Evolutionary conservation across 1,284 basidiomycete species (phyloP), one percentile per base, ranked within the genome.

Genomic region (Austroboletus novae-zelandiae): DNA sequence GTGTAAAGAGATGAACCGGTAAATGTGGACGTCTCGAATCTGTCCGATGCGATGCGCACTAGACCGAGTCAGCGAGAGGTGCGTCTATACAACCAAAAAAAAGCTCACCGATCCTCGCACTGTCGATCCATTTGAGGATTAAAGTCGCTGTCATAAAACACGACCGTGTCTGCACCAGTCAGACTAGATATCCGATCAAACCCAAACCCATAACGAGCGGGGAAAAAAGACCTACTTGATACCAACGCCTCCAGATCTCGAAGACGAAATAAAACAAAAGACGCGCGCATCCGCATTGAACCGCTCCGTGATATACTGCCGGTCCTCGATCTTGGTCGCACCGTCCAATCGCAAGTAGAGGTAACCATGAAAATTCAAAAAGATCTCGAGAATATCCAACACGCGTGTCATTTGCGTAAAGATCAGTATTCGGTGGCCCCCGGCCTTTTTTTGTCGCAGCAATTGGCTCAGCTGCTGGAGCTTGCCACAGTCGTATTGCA

Each of bases 371-470:
- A 93, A 86, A 61, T 90, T 96, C 53, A 98, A 78, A 71, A 96
- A 98, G 34, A 87, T 86, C 66, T 98, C 96, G 45, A 98, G 78
- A 50, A 98, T 95, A 68, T 98, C 95, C 48, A 98, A 77, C 34
- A 98, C 89, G 52, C 82, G 80, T 20, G 95, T 98, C 95, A 98
- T 98, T 65, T 98, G 95, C 0, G 95, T 98, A 69, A 98, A 98
- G 60, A 98, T 96, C 43, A 98, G 77, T 20, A 93, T 81, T 1
- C 95, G 88, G 65, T 98, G 94, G 0, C 93, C 92, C 3, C 83
- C 91, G 0, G 83, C 83, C 64, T 95, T 94, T 65, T 86, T 88
- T 62, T 91, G 83, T 20, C 92, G 84, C 40, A 98, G 78, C 30
- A 98, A 77, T 23, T 75, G 73, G 30, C 86, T 82, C 4, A 98